These are phyloP conservation scores for Cercospora sesami DNA, from an alignment of 2,329 filamentous ascomycete genomes.

Conservation along the genomic window DNA sequence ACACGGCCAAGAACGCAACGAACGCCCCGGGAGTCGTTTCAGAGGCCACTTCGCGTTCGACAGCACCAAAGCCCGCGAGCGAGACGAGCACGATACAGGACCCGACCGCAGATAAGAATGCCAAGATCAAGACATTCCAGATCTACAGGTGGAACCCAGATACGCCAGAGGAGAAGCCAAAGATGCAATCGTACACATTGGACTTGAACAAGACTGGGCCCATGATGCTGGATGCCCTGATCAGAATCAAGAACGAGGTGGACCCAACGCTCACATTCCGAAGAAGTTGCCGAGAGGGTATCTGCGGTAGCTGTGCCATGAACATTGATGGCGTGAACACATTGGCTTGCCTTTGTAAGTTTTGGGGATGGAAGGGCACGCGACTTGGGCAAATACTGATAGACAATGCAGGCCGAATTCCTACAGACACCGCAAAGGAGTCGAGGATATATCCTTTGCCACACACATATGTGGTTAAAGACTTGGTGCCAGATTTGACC, in stretches of 20 bases:
- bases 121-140: constrained; percentile 88
- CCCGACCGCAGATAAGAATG: constrained; percentile 57
- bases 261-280: constrained; percentile 96
- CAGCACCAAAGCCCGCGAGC: constrained; percentile 45
- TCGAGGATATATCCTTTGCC: constrained; percentile 96
- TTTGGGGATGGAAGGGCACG: neutral
- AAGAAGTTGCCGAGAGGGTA: constrained; percentile 93
- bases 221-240: constrained; percentile 95
- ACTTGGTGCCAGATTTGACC: constrained; percentile 94
- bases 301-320: constrained; percentile 98
- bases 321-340: constrained; percentile 99
- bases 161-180: constrained; percentile 84
- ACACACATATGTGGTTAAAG: constrained; percentile 99
- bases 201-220: constrained; percentile 99
- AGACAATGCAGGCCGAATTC: constrained; percentile 78
- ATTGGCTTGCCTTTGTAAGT: constrained; percentile 92
- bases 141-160: constrained; percentile 99
- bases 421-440: constrained; percentile 74
- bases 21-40: constrained; percentile 27
- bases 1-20: constrained; percentile 39
- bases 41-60: constrained; percentile 37
- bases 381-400: constrained; percentile 19
- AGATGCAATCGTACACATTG: constrained; percentile 91
- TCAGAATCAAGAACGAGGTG: constrained; percentile 98
- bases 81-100: constrained; percentile 63